phyloP scores from a whole-genome alignment of 441 rosid genomes.

The Manihot esculenta region DNA sequence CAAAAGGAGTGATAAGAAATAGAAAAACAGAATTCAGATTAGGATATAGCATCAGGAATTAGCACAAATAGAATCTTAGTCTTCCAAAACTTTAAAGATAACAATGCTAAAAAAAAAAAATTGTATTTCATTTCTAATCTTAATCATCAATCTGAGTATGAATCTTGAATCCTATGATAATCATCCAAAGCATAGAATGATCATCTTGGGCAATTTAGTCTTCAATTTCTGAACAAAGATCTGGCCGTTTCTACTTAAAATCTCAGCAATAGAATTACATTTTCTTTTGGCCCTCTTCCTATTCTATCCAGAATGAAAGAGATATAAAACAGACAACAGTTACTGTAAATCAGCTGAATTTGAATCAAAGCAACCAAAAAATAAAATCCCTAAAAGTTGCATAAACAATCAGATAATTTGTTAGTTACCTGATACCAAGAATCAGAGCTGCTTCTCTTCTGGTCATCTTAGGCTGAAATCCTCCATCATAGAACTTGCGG shows the following conservation, averaged over 20 bases:
- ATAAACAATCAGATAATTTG: not conserved
- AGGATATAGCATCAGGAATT: not conserved
- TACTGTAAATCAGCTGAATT: not conserved
- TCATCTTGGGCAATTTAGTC: too few species aligned
- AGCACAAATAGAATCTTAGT: not conserved
- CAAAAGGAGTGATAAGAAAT: too few species aligned
- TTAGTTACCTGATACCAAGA: conserved; percentile 58
- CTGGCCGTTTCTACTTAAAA: not conserved
- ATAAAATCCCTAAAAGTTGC: not conserved
- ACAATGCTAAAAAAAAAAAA: too few species aligned
- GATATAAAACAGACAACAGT: not conserved
- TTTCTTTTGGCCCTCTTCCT: not conserved
- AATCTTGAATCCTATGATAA: not conserved
- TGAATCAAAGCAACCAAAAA: not conserved
- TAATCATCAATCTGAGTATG: not conserved
- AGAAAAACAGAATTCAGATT: too few species aligned
- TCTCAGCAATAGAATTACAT: not conserved
- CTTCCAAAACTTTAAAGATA: too few species aligned
- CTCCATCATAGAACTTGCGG: conserved; percentile 63
- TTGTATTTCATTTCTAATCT: not conserved
- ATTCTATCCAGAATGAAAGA: not conserved
- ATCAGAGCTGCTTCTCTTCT: conserved; percentile 70
- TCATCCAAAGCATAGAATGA: not conserved
- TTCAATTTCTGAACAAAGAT: not conserved
- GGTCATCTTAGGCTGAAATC: conserved; percentile 67